phyloP scores from a whole-genome alignment of 768 basidiomycete genomes.

The Kwoniella mangroviensis region DNA sequence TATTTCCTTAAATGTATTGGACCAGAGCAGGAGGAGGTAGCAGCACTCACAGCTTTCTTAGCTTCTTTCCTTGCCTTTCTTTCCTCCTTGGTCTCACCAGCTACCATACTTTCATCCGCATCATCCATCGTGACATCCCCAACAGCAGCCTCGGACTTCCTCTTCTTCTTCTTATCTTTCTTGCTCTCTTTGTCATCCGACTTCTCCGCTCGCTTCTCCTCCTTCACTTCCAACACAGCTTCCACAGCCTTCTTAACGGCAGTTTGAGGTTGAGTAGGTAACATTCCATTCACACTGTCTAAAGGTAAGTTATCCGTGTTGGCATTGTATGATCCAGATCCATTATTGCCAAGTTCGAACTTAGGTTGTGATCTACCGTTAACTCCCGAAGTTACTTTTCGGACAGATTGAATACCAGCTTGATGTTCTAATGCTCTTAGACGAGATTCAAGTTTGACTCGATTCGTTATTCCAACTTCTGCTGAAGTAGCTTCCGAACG shows the following conservation, averaged over 20 bases:
- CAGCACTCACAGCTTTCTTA: conserved; percentile 65
- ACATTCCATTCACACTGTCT: conserved; percentile 59
- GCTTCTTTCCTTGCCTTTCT: conserved; percentile 72
- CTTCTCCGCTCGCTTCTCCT: conserved; percentile 83
- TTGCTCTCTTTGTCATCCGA: conserved; percentile 65
- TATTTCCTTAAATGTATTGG: too few species aligned
- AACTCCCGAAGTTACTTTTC: conserved; percentile 64
- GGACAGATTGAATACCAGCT: conserved; percentile 72
- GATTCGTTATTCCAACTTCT: conserved; percentile 88
- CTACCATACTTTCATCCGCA: conserved; percentile 57
- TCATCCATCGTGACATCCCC: conserved; percentile 56
- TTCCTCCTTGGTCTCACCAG: conserved; percentile 74
- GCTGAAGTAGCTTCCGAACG: conserved; percentile 77
- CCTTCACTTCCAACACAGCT: conserved; percentile 78
- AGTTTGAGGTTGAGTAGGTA: conserved; percentile 78
- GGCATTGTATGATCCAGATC: conserved; percentile 78
- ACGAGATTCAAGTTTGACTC: conserved; percentile 92
- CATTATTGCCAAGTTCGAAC: conserved; percentile 79
- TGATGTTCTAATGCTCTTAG: conserved; percentile 86
- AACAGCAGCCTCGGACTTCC: conserved; percentile 63
- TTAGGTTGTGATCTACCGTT: conserved; percentile 69
- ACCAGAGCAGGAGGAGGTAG: too few species aligned
- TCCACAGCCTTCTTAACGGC: conserved; percentile 76
- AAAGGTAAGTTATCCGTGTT: conserved; percentile 76
- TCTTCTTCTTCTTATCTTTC: conserved; percentile 66